Conservation (phyloP, 768 basidiomycete genomes). For the Favolaschia claudopus region DNA sequence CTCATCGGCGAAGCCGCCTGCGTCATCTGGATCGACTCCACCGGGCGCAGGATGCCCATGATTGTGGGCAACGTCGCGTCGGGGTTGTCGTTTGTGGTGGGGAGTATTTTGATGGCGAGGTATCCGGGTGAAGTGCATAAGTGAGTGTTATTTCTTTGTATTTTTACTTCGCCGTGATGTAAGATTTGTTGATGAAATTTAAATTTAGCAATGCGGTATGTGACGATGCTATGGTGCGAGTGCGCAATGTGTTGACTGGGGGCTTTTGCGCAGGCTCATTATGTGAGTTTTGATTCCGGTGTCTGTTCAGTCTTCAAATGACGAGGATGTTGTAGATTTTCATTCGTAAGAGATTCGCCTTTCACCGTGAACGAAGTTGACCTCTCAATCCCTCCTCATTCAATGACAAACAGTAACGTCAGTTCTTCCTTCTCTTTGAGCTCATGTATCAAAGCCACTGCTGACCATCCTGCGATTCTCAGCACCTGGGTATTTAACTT, state of each 20-base stretch:
- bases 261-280: conserved; percentile 41
- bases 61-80: conserved; percentile 51
- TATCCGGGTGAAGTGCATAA: conserved; percentile 54
- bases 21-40: conserved; percentile 52
- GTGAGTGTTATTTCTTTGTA: conserved; percentile 32
- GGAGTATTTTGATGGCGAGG: conserved; percentile 51
- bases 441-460: background rate
- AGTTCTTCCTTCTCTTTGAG: conserved; percentile 5
- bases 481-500: conserved; percentile 58
- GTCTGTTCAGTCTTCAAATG: background rate
- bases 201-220: background rate
- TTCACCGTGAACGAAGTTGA: background rate
- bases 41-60: conserved; percentile 48
- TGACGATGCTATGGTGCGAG: background rate
- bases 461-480: background rate
- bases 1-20: conserved; percentile 57
- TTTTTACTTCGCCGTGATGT: conserved; percentile 34
- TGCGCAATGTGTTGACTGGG: background rate
- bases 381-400: background rate
- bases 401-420: conserved; percentile 32
- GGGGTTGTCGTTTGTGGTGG: conserved; percentile 50
- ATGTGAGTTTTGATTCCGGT: conserved; percentile 33
- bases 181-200: conserved; percentile 14
- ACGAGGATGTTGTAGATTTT: conserved; percentile 40
- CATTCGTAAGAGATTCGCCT: conserved; percentile 43